A percentile compares a stretch with the other conserved stretches of the same genome.
Evolutionary conservation across 2,329 filamentous ascomycete genomes (phyloP).

Genomic region (Fusarium sp.): DNA sequence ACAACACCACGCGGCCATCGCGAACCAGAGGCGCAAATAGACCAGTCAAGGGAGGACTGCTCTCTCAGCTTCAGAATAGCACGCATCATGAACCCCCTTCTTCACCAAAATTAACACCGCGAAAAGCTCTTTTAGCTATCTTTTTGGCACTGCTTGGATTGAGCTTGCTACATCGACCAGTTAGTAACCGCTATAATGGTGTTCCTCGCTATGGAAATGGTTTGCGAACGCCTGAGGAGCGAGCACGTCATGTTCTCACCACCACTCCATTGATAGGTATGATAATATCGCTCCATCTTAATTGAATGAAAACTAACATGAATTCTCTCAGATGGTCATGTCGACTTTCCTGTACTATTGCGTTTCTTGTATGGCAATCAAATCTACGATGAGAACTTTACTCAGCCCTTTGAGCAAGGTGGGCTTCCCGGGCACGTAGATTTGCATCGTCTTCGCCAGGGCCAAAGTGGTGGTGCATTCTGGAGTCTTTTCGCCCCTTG

Average conservation of each 20-base stretch:
- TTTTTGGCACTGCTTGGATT: conserved; percentile 47
- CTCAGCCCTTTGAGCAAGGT: conserved; percentile 78
- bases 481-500: conserved; percentile 90
- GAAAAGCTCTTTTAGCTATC: conserved; percentile 41
- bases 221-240: conserved; percentile 57
- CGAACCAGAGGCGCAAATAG: conserved; percentile 31
- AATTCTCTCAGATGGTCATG: conserved; percentile 79
- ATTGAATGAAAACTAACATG: background rate
- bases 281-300: background rate
- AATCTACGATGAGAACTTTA: conserved; percentile 81
- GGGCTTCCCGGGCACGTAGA: conserved; percentile 80
- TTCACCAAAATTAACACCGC: conserved; percentile 45
- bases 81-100: conserved; percentile 37
- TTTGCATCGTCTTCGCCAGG: conserved; percentile 77
- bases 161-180: conserved; percentile 46
- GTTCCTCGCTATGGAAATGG: conserved; percentile 45
- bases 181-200: conserved; percentile 42
- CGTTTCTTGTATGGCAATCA: conserved; percentile 77
- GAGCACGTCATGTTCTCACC: conserved; percentile 61
- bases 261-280: conserved; percentile 64
- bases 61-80: conserved; percentile 38
- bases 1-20: conserved; percentile 31
- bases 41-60: conserved; percentile 35
- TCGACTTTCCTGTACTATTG: conserved; percentile 85
- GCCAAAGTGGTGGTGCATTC: conserved; percentile 86